Base-by-base conservation (phyloP, 352 stramenopile genomes). In the Globisporangium takayamanum region DNA sequence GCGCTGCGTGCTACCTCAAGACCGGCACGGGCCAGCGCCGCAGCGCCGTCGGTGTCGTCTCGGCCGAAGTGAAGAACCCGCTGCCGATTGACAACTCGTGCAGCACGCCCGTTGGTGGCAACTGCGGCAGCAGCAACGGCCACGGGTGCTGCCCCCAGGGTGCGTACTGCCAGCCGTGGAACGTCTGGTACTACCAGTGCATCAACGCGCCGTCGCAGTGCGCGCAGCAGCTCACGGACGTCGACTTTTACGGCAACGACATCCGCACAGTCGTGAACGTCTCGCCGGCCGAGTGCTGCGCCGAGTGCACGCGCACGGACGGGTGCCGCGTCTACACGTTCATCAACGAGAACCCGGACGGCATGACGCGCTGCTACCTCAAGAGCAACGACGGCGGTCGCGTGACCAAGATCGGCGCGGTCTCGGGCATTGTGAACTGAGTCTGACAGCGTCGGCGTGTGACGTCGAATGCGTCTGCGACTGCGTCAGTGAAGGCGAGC, bases 201-300 rank as follows among this genome's bases (percentile, higher is more conserved):
- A 59, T 76, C 46, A 33, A 62, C 15, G 25, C 57, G 5, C 72
- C 75, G 5, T 8, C 49, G 20, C 50, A 73, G 53, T 84, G 75
- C 65, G 67, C 59, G 12, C 53, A 53, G 22, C 72, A 78, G 59
- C 37, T 64, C n/a, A 67, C 66, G 15, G 64, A 76, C 60, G 55
- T 73, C 3, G 74, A 80, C 53, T 78, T 77, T n/a, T 69, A 63
- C 52, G 74, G 74, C 44, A 66, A 76, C 53, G 69, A 84, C 64
- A 47, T 84, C 22, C 39, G 62, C 26, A 69, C 60, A 2, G 26
- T 62, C 30, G 55, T 71, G 22, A 72, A 68, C 55, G 7, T 73
- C 14, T 47, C 68, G 37, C 69, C 69, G 3, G 39, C 44, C 39
- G 61, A 68, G 22, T 78, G 70, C 53, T 84, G 74, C 53, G 60